Evolutionary conservation across 1,139 yeast genomes (phyloP), one percentile per base, ranked within the genome.

Genomic region (Yamadazyma kanchanaburiensis): DNA sequence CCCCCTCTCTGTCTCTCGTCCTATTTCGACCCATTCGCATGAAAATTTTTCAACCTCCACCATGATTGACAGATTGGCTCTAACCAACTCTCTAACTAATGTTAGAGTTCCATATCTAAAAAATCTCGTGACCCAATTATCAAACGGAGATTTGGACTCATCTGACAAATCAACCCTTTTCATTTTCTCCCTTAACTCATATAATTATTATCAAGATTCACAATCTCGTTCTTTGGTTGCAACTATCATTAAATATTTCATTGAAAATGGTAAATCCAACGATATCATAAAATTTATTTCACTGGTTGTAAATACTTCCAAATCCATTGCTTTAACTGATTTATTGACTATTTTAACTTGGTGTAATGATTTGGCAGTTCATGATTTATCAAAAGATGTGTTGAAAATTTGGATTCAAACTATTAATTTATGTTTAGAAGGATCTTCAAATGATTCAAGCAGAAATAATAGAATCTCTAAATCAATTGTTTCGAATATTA

Each of bases 331-430:
- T 3, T 50, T 68, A 4, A 58, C 76, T 5, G 84, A 77, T 49
- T 58, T 75, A 35, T 57, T 77, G 47, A 67, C 80, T 4, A 57
- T 81, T 12, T 59, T 81, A 26, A 63, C 65, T 19, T 82, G 89
- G 88, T 54, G 63, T 27, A 70, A 67, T 42, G 39, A 64, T 14
- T 36, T 64, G 18, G 47, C 51, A 5, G 34, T 30, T 15, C 7
- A 15, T n/a, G 16, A 10, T 12, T 18, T 28, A 7, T 20, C 26
- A 10, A 15, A 16, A 3, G 17, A 17, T 10, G 30, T 39, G 28
- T 12, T 36, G 2, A 12, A 14, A 5, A 15, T 22, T 6, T 30
- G 30, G 30, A 16, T 10, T 15, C 13, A 17, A 5, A 15, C 24
- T 15, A 13, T 30, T 16, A 22, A 23, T 12, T 25, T 16, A 18